These are phyloP conservation scores for Plasmodium vinckei DNA, from an alignment of 169 alveolate species.

Conservation along the genomic window DNA sequence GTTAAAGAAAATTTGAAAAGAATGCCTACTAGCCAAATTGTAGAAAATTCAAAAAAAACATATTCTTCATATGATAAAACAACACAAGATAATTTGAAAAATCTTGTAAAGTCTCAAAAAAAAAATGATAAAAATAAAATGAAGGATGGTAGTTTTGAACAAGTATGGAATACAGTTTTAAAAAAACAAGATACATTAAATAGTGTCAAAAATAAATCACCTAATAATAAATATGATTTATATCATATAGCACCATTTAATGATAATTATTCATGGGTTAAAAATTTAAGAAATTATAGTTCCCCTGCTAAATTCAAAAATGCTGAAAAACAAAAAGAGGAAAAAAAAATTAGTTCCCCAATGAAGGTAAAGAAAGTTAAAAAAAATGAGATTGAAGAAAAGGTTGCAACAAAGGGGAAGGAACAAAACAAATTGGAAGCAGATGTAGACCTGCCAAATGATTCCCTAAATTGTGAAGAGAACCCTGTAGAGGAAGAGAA, in stretches of 20 bases:
- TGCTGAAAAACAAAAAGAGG: neutral
- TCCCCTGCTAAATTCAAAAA: neutral
- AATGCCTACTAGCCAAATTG: neutral
- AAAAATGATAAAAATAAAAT: neutral
- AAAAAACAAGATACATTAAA: neutral
- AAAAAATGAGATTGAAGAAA: too few species aligned
- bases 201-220: neutral
- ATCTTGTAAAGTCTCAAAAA: neutral
- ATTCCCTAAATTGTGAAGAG: neutral
- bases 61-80: neutral
- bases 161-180: constrained; percentile 4
- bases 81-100: constrained; percentile 3
- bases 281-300: constrained; percentile 37
- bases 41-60: neutral
- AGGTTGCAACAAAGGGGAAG: too few species aligned
- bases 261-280: constrained; percentile 56
- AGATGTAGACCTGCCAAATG: too few species aligned
- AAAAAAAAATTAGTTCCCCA: too few species aligned
- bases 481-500: neutral
- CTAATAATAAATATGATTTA: constrained; percentile 12
- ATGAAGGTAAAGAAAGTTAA: too few species aligned
- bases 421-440: too few species aligned
- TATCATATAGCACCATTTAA: constrained; percentile 18
- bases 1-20: neutral
- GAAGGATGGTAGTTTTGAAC: neutral